phyloP scores from a whole-genome alignment of 345 rosid genomes.

The Combretum micranthum region DNA sequence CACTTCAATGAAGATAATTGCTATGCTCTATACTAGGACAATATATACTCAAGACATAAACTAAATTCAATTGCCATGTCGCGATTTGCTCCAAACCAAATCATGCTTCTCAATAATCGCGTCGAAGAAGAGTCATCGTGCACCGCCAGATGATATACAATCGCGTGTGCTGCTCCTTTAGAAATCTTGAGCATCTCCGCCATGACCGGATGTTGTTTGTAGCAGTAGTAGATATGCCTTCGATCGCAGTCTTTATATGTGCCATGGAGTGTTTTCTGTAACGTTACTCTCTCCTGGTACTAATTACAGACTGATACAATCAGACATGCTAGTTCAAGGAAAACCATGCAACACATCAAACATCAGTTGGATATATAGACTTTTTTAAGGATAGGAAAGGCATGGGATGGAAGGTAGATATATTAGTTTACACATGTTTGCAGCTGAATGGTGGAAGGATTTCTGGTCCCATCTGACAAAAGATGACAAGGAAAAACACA shows the following conservation, averaged over 20 bases:
- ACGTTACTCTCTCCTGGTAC: background rate
- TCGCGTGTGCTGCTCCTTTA: constrained; percentile 56
- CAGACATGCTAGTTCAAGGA: background rate
- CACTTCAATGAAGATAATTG: too few relatives aligned
- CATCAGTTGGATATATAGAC: too few relatives aligned
- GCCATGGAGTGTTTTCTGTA: constrained; percentile 1
- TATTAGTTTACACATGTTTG: constrained; percentile 10
- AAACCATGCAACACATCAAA: too few relatives aligned
- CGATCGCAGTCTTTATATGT: constrained; percentile 15
- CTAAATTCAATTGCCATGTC: background rate
- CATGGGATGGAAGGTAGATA: background rate
- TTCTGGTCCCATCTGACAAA: constrained; percentile 16
- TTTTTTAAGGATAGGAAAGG: too few relatives aligned
- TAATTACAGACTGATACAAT: background rate
- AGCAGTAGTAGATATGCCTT: constrained; percentile 10
- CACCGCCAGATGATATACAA: constrained; percentile 78
- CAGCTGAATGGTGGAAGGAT: constrained; percentile 6
- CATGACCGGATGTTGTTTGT: constrained; percentile 33
- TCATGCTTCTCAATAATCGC: constrained; percentile 23
- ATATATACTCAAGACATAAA: background rate
- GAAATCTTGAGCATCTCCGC: constrained; percentile 43
- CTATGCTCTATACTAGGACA: too few relatives aligned
- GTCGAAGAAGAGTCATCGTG: constrained; percentile 47
- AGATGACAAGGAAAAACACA: constrained; percentile 32
- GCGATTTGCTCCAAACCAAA: background rate